Evolutionary conservation across 768 basidiomycete species (phyloP).

Genomic region (Astraeus odoratus): DNA sequence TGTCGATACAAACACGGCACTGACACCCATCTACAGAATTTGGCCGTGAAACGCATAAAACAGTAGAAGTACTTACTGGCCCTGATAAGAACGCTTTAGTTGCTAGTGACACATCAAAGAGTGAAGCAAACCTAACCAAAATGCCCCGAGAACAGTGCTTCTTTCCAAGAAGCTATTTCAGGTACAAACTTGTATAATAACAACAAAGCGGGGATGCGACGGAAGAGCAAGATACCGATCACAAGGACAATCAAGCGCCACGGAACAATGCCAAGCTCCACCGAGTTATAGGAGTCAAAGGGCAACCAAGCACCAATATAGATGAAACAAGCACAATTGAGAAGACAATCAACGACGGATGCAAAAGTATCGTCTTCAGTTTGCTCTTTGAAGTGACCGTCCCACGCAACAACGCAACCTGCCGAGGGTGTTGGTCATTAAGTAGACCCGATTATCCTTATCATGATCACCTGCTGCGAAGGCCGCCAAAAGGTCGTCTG

Average conservation of each 20-base stretch:
- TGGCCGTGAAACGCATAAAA: neutral
- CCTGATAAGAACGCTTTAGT: constrained; percentile 28
- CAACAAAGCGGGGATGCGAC: constrained; percentile 77
- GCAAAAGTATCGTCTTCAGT: constrained; percentile 85
- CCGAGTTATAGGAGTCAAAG: constrained; percentile 49
- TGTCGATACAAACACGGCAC: constrained; percentile 82
- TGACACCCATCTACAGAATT: constrained; percentile 73
- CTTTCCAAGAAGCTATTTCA: constrained; percentile 76
- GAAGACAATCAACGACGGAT: constrained; percentile 82
- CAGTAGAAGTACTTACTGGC: constrained; percentile 36
- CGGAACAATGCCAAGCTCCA: constrained; percentile 54
- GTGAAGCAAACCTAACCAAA: constrained; percentile 48
- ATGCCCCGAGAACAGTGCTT: constrained; percentile 89
- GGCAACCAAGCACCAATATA: constrained; percentile 88
- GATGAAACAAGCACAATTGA: constrained; percentile 75
- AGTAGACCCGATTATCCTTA: neutral
- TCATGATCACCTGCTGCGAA: constrained; percentile 66
- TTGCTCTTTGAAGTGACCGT: constrained; percentile 73
- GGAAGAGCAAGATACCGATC: constrained; percentile 60
- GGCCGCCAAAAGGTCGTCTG: constrained; percentile 83
- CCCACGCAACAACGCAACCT: constrained; percentile 91
- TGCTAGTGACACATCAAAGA: neutral
- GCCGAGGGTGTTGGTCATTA: constrained; percentile 15
- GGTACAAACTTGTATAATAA: constrained; percentile 79
- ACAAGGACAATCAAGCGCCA: constrained; percentile 68